Base-by-base conservation (phyloP, 2,329 filamentous ascomycete species). In the Alternaria infectoria region DNA sequence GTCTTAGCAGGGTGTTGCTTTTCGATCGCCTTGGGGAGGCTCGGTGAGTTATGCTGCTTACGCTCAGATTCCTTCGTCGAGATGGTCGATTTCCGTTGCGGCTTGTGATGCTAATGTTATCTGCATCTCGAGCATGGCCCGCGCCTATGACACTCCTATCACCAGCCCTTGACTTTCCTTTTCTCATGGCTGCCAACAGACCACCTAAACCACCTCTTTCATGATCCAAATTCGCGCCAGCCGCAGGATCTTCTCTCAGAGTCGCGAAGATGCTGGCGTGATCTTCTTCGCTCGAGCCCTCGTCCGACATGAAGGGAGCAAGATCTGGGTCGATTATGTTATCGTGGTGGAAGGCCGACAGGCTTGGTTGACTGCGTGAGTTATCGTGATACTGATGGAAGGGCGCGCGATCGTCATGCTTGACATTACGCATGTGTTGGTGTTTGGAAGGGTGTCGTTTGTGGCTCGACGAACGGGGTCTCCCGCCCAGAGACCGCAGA, bases 251-350 rank as follows among this genome's bases (percentile, higher is more conserved):
- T 50, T 87, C 86, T 60, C 86, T 88, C n/a, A 93, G 89, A 2
- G 91, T 90, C 21, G 86, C 82, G 79, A 97, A 92, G 12, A 97
- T 90, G 74, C 91, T 94, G 81, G 94, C 90, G 71, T 96, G 92
- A 69, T 99, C 94, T 72, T 97, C 94, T 40, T 92, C 95, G 72
- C 93, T 97, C 2, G 94, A 97, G 51, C 92, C 93, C 70, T 92
- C 90, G 77, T 99, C 96, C 7, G 96, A 99, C 85, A 99, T 91
- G 80, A 96, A 99, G 32, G 93, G 92, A 6, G 94, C 95, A 57
- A 99, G 84, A 74, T 99, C 96, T 1, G 96, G 96, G 76, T 99
- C 96, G 70, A 99, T 98, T 70, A 99, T 97, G 75, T 96, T 98
- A 82, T 99, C 96, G 75, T 96, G 93, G 77, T 99, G 96, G 72